Conservation (phyloP, 345 rosid species). For the Populus davidiana region DNA sequence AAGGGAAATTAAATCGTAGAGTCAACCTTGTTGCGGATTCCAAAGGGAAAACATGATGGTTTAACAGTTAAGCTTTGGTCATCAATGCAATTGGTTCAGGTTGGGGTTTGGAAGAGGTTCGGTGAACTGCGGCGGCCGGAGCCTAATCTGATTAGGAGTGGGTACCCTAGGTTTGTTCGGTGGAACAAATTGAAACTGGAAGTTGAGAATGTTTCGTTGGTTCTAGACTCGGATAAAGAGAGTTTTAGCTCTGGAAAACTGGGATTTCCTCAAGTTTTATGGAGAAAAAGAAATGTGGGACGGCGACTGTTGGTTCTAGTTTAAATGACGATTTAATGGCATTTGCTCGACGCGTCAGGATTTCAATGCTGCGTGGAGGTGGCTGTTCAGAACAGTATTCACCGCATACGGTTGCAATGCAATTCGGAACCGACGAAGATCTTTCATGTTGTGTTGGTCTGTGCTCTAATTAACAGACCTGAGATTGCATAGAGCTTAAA, state of each 20-base stretch:
- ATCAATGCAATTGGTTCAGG: conserved; percentile 38
- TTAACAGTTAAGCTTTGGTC: conserved; percentile 10
- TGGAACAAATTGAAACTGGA: conserved; percentile 26
- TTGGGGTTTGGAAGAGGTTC: conserved; percentile 58
- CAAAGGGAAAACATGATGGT: neutral
- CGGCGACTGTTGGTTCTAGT: no score
- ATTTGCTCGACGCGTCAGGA: no score
- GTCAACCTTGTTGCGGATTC: no score
- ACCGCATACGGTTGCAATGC: no score
- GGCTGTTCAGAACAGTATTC: no score
- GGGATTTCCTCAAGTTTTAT: conserved; percentile 19
- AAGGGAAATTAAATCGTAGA: neutral
- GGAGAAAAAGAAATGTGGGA: neutral
- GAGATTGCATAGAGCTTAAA: no score
- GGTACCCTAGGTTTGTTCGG: conserved; percentile 29
- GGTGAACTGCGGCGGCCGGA: conserved; percentile 16
- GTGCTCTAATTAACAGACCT: no score
- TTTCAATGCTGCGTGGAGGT: no score
- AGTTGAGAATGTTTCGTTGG: conserved; percentile 16
- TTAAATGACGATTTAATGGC: no score
- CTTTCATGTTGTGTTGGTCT: no score
- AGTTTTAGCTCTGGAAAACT: conserved; percentile 13
- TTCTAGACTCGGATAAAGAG: conserved; percentile 24
- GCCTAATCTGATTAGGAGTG: conserved; percentile 11
- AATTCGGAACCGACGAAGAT: no score